Conservation (phyloP, 805 yeast genomes). For the Teunomyces aglyptinius region DNA sequence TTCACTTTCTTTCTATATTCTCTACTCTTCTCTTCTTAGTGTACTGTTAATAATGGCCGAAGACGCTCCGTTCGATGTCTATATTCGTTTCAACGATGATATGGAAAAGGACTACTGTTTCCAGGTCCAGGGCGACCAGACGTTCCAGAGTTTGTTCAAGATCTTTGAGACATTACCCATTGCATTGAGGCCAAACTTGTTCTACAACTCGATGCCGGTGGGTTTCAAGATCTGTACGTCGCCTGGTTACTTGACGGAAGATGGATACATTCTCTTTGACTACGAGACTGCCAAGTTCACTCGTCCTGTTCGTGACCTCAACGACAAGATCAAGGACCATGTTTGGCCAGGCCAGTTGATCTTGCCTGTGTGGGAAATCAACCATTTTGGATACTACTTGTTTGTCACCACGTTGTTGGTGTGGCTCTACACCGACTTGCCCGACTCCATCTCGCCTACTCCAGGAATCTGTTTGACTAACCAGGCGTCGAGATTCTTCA, state of each 20-base stretch:
- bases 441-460: slow-evolving; percentile 85
- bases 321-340: slow-evolving; percentile 54
- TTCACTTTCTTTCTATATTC: not conserved
- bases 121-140: slow-evolving; percentile 58
- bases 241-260: slow-evolving; percentile 82
- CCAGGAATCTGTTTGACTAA: slow-evolving; percentile 85
- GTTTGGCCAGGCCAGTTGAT: slow-evolving; percentile 91
- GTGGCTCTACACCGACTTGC: slow-evolving; percentile 94
- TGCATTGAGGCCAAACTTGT: slow-evolving; percentile 75
- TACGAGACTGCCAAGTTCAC: slow-evolving; percentile 53
- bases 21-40: not conserved
- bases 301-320: slow-evolving; percentile 42
- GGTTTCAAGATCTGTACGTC: slow-evolving; percentile 60
- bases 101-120: slow-evolving; percentile 88
- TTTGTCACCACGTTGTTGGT: slow-evolving; percentile 41
- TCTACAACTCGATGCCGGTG: slow-evolving; percentile 61
- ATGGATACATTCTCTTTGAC: slow-evolving; percentile 75
- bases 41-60: slow-evolving; percentile 11
- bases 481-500: slow-evolving; percentile 36
- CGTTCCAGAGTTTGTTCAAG: slow-evolving; percentile 56
- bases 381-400: slow-evolving; percentile 42
- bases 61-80: slow-evolving; percentile 43
- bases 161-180: slow-evolving; percentile 70
- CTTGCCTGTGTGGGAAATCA: slow-evolving; percentile 65
- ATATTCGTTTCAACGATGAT: slow-evolving; percentile 82